These are phyloP conservation scores for Murraya paniculata DNA, from an alignment of 345 rosid species.

Conservation along the genomic window DNA sequence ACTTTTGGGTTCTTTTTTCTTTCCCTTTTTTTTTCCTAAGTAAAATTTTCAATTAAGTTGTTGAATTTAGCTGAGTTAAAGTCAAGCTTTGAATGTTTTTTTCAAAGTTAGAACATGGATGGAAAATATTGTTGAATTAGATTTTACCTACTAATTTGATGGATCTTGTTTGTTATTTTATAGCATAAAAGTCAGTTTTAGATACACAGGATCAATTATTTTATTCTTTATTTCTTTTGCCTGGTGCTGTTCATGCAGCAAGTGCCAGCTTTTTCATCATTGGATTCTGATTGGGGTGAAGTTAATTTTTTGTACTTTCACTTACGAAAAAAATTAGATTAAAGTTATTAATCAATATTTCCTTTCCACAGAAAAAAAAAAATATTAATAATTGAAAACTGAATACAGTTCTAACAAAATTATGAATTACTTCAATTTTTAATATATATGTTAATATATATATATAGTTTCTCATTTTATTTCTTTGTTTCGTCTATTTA, in stretches of 20 bases:
- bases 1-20: not conserved
- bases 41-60: not conserved
- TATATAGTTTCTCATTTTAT: no score
- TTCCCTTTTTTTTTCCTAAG: not conserved
- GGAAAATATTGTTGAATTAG: not conserved
- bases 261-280: not conserved
- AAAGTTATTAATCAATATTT: not conserved
- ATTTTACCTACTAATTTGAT: not conserved
- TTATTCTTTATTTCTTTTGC: not conserved
- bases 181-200: not conserved
- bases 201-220: not conserved
- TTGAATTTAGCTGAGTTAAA: not conserved
- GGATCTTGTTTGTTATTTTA: not conserved
- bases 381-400: no score
- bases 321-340: no score
- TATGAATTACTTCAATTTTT: no score
- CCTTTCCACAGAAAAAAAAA: no score
- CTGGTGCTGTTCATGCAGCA: not conserved
- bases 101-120: not conserved
- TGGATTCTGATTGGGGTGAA: slow-evolving; percentile 4
- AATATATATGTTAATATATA: no score
- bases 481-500: no score
- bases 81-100: not conserved
- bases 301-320: not conserved
- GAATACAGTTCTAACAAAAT: no score